Evolutionary conservation across 2,329 filamentous ascomycete genomes (phyloP).

Genomic region (Ascochyta fabae): DNA sequence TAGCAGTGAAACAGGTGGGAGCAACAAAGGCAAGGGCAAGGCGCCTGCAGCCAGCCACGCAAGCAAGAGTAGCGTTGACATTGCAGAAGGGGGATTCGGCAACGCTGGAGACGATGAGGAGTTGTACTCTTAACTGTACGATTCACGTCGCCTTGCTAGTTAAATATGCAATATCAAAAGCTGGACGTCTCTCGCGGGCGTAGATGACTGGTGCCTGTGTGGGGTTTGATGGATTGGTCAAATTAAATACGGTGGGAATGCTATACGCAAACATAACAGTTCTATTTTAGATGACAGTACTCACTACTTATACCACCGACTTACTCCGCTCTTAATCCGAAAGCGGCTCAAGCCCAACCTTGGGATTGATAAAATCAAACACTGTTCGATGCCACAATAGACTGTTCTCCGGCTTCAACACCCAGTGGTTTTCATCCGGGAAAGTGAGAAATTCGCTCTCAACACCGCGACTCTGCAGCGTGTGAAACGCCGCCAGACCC

Average conservation of each 20-base stretch:
- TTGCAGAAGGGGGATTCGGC: constrained; percentile 48
- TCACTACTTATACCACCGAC: no score
- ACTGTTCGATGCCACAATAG: constrained; percentile 90
- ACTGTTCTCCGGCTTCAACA: constrained; percentile 89
- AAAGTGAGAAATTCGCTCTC: constrained; percentile 82
- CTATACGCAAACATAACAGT: no score
- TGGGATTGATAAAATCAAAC: constrained; percentile 73
- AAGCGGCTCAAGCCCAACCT: constrained; percentile 56
- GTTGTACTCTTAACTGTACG: constrained; percentile 45
- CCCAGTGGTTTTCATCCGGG: constrained; percentile 82
- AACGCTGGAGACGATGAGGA: constrained; percentile 51
- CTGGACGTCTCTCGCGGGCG: no score
- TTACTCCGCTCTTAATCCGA: not conserved
- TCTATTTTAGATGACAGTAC: no score
- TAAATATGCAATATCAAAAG: no score
- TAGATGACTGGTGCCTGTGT: no score
- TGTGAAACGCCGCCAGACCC: constrained; percentile 84
- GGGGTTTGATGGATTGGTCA: no score
- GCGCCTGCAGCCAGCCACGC: constrained; percentile 41
- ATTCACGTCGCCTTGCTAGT: no score
- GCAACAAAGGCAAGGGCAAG: constrained; percentile 40
- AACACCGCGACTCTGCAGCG: constrained; percentile 76
- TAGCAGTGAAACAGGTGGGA: constrained; percentile 5
- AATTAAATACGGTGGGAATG: no score
- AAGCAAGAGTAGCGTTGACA: constrained; percentile 44